phyloP scores from a whole-genome alignment of 2,329 filamentous ascomycete genomes.

The Pleurostoma richardsiae region DNA sequence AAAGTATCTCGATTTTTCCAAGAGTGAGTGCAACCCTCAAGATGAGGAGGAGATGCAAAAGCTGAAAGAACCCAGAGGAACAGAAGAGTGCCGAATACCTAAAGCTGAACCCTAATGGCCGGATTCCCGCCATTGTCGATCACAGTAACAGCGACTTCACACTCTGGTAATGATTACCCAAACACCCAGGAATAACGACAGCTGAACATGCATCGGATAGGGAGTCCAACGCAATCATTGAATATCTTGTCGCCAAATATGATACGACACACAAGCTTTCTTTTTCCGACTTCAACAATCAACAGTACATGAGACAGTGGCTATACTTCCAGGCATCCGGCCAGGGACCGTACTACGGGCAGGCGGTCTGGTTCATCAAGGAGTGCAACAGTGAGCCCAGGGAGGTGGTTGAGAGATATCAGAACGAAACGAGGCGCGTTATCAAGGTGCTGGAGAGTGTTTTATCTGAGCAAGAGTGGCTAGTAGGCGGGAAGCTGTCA shows the following conservation, averaged over 20 bases:
- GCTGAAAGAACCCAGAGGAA: background rate
- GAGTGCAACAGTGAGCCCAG: slow-evolving; percentile 23
- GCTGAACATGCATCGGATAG: background rate
- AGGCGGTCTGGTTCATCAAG: slow-evolving; percentile 24
- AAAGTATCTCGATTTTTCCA: slow-evolving; percentile 11
- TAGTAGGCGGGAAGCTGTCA: slow-evolving; percentile 2
- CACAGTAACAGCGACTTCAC: slow-evolving; percentile 36
- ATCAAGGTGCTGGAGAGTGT: slow-evolving; percentile 24
- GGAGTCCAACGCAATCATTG: slow-evolving; percentile 44
- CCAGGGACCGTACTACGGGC: slow-evolving; percentile 37
- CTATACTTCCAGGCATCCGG: slow-evolving; percentile 36
- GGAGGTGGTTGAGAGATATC: slow-evolving; percentile 2
- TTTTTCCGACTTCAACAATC: slow-evolving; percentile 25
- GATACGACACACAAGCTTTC: slow-evolving; percentile 34
- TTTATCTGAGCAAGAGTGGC: slow-evolving; percentile 11
- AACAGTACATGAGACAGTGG: slow-evolving; percentile 26
- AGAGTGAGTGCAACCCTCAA: slow-evolving; percentile 20
- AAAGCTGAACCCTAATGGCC: slow-evolving; percentile 5
- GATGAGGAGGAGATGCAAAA: background rate
- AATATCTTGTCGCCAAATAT: slow-evolving; percentile 40
- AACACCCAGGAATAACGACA: too few species aligned
- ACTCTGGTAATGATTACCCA: slow-evolving; percentile 24
- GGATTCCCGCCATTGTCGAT: slow-evolving; percentile 13
- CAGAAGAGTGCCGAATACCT: slow-evolving; percentile 1
- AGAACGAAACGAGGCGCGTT: slow-evolving; percentile 1